A percentile compares a stretch with the other conserved stretches of the same genome.
phyloP scores from a whole-genome alignment of 2,329 filamentous ascomycete genomes.

The Malbranchea zuffiana region DNA sequence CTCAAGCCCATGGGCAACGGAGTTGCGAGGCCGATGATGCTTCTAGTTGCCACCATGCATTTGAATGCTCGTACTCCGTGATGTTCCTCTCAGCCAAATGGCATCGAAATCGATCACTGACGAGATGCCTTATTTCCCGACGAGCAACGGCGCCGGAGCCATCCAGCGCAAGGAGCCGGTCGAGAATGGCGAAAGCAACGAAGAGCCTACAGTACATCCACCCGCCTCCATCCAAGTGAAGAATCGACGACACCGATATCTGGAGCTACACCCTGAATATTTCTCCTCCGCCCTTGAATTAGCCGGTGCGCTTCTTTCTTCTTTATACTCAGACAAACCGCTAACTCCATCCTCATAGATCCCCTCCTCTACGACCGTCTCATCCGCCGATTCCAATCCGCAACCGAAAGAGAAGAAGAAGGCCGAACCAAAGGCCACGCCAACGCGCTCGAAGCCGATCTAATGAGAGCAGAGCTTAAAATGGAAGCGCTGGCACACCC shows the following conservation, averaged over 20 bases:
- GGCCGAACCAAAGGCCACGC: conserved; percentile 66
- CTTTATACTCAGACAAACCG: conserved; percentile 16
- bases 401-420: conserved; percentile 62
- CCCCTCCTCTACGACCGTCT: conserved; percentile 73
- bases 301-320: conserved; percentile 40
- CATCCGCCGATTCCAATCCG: conserved; percentile 63
- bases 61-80: conserved; percentile 26
- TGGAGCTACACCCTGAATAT: conserved; percentile 62
- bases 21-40: too few species aligned
- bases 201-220: conserved; percentile 20
- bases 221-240: conserved; percentile 46
- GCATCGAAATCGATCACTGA: conserved; percentile 3
- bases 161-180: conserved; percentile 4
- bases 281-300: conserved; percentile 54
- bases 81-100: too few species aligned
- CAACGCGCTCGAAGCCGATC: conserved; percentile 64
- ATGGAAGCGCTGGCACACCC: conserved; percentile 51
- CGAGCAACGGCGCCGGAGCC: conserved; percentile 21
- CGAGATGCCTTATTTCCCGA: conserved; percentile 31
- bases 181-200: conserved; percentile 7
- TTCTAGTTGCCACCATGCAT: too few species aligned
- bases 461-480: conserved; percentile 65
- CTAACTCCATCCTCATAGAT: conserved; percentile 37
- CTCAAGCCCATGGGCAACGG: too few species aligned
- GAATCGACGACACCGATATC: conserved; percentile 68